phyloP scores from a whole-genome alignment of 2,329 filamentous ascomycete genomes.

The Huntiella moniliformis region DNA sequence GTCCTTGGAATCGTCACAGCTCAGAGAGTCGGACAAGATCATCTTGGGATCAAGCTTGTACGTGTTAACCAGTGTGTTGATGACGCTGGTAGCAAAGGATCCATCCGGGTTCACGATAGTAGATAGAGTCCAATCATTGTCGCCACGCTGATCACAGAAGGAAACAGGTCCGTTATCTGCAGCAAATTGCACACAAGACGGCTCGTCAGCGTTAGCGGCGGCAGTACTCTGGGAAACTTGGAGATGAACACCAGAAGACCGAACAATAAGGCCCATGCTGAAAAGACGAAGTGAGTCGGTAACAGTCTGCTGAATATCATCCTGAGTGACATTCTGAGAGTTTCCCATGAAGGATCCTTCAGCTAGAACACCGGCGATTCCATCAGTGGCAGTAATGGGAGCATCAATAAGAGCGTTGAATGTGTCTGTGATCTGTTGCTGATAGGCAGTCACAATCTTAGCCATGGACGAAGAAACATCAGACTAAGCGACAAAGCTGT shows the following conservation, averaged over 20 bases:
- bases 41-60: constrained; percentile 5
- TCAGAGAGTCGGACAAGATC: neutral
- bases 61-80: constrained; percentile 6
- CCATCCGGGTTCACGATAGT: constrained; percentile 2
- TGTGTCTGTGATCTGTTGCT: constrained; percentile 2
- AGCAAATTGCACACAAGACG: neutral
- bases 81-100: neutral
- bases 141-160: constrained; percentile 1
- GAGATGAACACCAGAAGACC: constrained; percentile 5
- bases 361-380: constrained; percentile 6
- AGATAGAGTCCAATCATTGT: neutral
- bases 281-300: constrained; percentile 4
- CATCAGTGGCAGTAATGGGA: constrained; percentile 5
- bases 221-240: neutral
- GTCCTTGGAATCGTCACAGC: neutral
- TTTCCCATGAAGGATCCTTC: constrained; percentile 12
- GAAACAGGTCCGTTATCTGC: neutral
- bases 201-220: neutral
- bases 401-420: constrained; percentile 11
- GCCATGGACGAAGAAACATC: constrained; percentile 5
- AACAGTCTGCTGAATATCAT: constrained; percentile 10
- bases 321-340: constrained; percentile 11
- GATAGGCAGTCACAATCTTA: constrained; percentile 7
- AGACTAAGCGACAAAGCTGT: constrained; percentile 5
- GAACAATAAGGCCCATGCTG: constrained; percentile 8